Evolutionary conservation across 2,329 filamentous ascomycete genomes (phyloP).

Genomic region (Arthroderma sp.): DNA sequence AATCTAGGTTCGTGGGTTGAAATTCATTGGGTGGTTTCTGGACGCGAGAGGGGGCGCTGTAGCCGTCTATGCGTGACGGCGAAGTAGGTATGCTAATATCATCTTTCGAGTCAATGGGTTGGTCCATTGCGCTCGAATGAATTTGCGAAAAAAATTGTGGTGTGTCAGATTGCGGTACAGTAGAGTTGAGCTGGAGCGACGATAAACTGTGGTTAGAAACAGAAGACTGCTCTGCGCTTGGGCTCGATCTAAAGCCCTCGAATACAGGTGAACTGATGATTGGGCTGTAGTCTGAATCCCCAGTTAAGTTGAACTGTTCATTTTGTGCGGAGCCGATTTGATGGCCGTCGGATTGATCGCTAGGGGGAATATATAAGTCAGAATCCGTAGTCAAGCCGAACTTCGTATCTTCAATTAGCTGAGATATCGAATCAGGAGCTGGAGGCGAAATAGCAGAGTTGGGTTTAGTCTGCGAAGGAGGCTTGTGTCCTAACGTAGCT

Average conservation of each 20-base stretch:
- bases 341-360: too few species aligned
- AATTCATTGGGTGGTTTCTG: too few species aligned
- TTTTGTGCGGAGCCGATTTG: slow-evolving; percentile 15
- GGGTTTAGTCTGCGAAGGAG: slow-evolving; percentile 22
- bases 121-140: too few species aligned
- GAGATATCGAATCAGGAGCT: slow-evolving; percentile 19
- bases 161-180: neutral
- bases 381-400: slow-evolving; percentile 35
- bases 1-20: too few species aligned
- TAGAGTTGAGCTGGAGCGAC: neutral
- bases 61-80: too few species aligned
- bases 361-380: slow-evolving; percentile 14
- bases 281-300: slow-evolving; percentile 25
- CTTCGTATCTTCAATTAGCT: slow-evolving; percentile 36
- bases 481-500: slow-evolving; percentile 9
- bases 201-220: neutral
- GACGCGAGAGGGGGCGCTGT: too few species aligned
- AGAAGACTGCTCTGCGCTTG: too few species aligned
- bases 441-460: slow-evolving; percentile 11
- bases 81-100: too few species aligned
- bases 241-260: neutral
- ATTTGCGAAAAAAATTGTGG: too few species aligned
- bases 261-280: slow-evolving; percentile 1
- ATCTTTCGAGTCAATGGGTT: too few species aligned
- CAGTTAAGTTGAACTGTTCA: slow-evolving; percentile 35